These are phyloP conservation scores for Astrocystis sublimbata DNA, from an alignment of 495 filamentous ascomycete genomes.

Conservation along the genomic window DNA sequence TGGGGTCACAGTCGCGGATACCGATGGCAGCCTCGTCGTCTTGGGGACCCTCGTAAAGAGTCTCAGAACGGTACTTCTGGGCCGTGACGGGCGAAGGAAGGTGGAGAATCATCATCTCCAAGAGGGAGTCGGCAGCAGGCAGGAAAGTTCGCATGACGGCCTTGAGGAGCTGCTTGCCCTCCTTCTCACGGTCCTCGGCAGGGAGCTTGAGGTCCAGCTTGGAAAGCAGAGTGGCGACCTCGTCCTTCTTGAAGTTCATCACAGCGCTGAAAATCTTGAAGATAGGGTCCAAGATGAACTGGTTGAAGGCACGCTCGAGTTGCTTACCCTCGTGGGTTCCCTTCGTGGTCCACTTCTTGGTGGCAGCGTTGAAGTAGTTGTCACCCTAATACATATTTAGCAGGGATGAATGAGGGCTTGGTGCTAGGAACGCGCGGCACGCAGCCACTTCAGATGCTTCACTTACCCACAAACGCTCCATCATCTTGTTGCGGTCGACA, in stretches of 20 bases:
- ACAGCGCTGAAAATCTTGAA: constrained; percentile 95
- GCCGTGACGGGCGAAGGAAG: constrained; percentile 93
- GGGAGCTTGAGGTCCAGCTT: constrained; percentile 93
- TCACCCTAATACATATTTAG: constrained; percentile 65
- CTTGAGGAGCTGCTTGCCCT: constrained; percentile 97
- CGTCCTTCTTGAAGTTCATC: constrained; percentile 98
- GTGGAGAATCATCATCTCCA: constrained; percentile 99
- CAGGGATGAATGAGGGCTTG: neutral
- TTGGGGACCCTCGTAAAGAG: constrained; percentile 93
- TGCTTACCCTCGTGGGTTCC: constrained; percentile 76
- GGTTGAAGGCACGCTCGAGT: constrained; percentile 97
- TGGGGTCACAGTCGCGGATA: constrained; percentile 97
- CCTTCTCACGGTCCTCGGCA: constrained; percentile 83
- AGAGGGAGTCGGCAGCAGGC: constrained; percentile 92
- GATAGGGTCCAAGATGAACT: constrained; percentile 98
- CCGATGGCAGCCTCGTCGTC: constrained; percentile 91
- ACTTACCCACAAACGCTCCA: constrained; percentile 97
- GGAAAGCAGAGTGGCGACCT: constrained; percentile 75
- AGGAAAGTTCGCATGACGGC: constrained; percentile 97
- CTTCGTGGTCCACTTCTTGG: constrained; percentile 99
- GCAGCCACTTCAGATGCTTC: neutral
- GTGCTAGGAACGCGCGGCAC: neutral
- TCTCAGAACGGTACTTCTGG: constrained; percentile 98
- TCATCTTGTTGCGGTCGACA: constrained; percentile 99
- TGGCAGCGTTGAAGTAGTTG: constrained; percentile 99